Base-by-base conservation (phyloP, 2,329 filamentous ascomycete species). In the Aspergillus sp. region DNA sequence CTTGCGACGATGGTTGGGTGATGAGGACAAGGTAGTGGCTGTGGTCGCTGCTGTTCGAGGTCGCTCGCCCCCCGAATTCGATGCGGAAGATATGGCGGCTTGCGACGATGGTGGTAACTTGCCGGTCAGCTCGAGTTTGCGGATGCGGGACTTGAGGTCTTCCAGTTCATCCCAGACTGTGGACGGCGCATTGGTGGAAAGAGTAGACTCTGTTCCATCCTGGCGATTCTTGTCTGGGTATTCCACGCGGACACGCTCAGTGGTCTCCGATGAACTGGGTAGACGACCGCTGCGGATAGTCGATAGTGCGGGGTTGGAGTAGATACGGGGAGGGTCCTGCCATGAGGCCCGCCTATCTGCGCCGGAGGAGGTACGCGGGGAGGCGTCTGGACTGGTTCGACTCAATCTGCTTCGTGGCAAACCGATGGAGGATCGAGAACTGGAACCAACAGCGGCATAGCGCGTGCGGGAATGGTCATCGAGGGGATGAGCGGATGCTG, bases 141-240 rank as follows among this genome's bases (percentile, higher is more conserved):
- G 84, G 58, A 98, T 95, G 25, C 93, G 83, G 37, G 88, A 93
- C 66, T 97, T 97, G 42, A 98, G 73, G 55, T 97, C 93, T 59
- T 97, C 93, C 23, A 98, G 73, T 68, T 98, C 93, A 64, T 97
- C 93, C 93, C 93, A 98, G 2, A 98, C 88, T 0, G 90, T 96
- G 2, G 90, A 94, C 10, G 90, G 88, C 1, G 88, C 89, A 1
- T 85, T 90, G 0, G 88, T 93, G 0, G 93, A 97, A 30, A 86
- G 78, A 0, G 86, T 91, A 0, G 93, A 97, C 59, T 93, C 89
- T 0, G 89, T 90, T 7, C 84, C 85, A 60, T 90, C 84, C 17
- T 63, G 58, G 45, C 64, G 61, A 25, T 67, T 45, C 45, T 62
- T 66, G 20, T 70, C 67, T n/a, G 51, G 45, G 19, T 15, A 19